Conservation (phyloP, 139 green algal genomes). For the Desmodesmus armatus region DNA sequence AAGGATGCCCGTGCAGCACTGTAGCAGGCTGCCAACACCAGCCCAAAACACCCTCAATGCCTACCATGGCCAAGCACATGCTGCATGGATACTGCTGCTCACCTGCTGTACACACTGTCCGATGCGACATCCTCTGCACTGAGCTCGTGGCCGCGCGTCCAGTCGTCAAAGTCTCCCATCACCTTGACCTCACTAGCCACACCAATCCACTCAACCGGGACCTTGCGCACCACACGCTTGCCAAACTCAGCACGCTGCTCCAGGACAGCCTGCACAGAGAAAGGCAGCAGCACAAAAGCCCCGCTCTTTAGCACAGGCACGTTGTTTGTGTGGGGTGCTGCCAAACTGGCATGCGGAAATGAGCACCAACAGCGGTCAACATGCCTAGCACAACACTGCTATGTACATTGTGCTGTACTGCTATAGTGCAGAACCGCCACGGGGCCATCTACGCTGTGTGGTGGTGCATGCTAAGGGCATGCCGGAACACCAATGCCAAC, state of each 20-base stretch:
- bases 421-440: too few species aligned
- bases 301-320: too few species aligned
- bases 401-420: too few species aligned
- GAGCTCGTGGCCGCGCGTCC: conserved; percentile 71
- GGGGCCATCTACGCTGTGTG: too few species aligned
- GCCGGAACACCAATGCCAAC: too few species aligned
- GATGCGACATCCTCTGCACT: conserved; percentile 56
- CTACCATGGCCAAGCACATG: neutral
- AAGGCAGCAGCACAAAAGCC: neutral
- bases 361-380: too few species aligned
- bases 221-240: conserved; percentile 50
- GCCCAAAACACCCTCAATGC: too few species aligned
- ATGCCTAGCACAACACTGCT: too few species aligned
- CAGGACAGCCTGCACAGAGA: conserved; percentile 48
- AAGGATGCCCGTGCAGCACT: too few species aligned
- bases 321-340: neutral
- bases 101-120: conserved; percentile 63
- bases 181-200: conserved; percentile 64
- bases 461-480: too few species aligned
- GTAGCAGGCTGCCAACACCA: neutral
- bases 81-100: neutral
- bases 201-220: conserved; percentile 71
- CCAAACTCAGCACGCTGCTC: conserved; percentile 51
- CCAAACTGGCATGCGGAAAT: neutral
- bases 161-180: conserved; percentile 77